Percentiles rank a stretch among this genome's conserved stretches.
phyloP scores from a whole-genome alignment of 2,329 filamentous ascomycete species.

The Colletotrichum falcatum region DNA sequence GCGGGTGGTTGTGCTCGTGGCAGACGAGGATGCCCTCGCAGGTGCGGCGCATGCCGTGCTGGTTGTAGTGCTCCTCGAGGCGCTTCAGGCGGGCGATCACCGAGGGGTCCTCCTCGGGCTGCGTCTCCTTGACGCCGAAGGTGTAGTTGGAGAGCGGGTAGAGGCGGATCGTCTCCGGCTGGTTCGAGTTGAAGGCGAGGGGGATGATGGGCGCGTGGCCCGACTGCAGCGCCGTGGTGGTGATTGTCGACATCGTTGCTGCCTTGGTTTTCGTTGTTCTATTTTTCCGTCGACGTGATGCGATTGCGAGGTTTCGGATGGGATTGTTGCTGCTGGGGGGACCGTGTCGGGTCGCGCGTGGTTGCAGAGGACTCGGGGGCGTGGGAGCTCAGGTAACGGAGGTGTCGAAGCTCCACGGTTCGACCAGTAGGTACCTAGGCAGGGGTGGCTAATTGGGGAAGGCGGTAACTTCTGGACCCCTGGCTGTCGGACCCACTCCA shows the following conservation, averaged over 20 bases:
- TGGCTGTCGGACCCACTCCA: not conserved
- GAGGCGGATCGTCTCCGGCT: constrained; percentile 89
- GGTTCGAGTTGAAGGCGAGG: constrained; percentile 87
- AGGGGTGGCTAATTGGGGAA: not conserved
- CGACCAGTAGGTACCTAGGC: not conserved
- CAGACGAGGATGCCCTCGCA: constrained; percentile 98
- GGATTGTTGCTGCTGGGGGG: not conserved
- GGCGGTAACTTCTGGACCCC: constrained; percentile 8
- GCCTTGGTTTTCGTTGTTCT: constrained; percentile 41
- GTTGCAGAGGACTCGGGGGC: constrained; percentile 16
- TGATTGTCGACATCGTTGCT: constrained; percentile 82
- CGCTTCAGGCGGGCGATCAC: constrained; percentile 92
- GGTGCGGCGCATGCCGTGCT: constrained; percentile 95
- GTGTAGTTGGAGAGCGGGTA: constrained; percentile 99
- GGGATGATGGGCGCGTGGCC: constrained; percentile 83
- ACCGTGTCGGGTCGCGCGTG: constrained; percentile 6
- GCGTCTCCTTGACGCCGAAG: constrained; percentile 97
- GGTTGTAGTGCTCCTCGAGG: constrained; percentile 92
- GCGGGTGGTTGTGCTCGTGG: constrained; percentile 98
- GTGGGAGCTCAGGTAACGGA: constrained; percentile 15
- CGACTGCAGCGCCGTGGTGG: constrained; percentile 80
- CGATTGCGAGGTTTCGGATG: not conserved
- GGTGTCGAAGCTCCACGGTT: constrained; percentile 21
- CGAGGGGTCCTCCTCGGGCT: constrained; percentile 97
- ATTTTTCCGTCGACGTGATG: no score